Conservation (phyloP, 2,329 filamentous ascomycete species). For the Neurospora crassa region DNA sequence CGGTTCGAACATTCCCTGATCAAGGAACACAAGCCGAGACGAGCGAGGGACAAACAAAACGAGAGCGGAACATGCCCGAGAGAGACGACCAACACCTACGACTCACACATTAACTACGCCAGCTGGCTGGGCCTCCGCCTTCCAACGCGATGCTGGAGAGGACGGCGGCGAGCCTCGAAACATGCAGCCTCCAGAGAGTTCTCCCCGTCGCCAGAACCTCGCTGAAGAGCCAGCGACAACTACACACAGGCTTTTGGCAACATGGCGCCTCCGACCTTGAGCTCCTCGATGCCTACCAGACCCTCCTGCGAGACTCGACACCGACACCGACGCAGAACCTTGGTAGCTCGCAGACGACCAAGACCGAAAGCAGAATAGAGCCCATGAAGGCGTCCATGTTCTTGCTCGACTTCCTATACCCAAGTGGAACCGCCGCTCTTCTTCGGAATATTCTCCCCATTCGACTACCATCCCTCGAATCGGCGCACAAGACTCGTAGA, state of each 20-base stretch:
- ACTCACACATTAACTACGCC: neutral
- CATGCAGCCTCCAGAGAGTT: conserved; percentile 44
- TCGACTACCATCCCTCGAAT: conserved; percentile 12
- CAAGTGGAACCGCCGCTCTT: conserved; percentile 33
- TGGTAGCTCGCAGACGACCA: conserved; percentile 16
- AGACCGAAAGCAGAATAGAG: conserved; percentile 18
- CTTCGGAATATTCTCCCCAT: conserved; percentile 27
- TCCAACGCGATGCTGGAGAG: conserved; percentile 45
- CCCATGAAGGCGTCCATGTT: conserved; percentile 36
- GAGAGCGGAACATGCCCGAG: neutral
- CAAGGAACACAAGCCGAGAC: neutral
- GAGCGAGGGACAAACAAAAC: neutral
- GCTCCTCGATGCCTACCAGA: conserved; percentile 33
- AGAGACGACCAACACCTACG: neutral
- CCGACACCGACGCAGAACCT: conserved; percentile 5
- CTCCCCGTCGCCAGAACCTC: conserved; percentile 30
- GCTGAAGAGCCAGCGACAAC: conserved; percentile 31
- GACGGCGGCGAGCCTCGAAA: conserved; percentile 46
- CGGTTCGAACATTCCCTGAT: neutral
- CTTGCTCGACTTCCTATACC: conserved; percentile 48
- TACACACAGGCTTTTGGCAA: conserved; percentile 44
- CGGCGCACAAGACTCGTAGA: conserved; percentile 8
- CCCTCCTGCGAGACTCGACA: conserved; percentile 24
- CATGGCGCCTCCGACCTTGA: conserved; percentile 43
- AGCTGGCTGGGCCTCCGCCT: neutral